Conservation (phyloP, 106 monocot genomes). For the Allium sativum region DNA sequence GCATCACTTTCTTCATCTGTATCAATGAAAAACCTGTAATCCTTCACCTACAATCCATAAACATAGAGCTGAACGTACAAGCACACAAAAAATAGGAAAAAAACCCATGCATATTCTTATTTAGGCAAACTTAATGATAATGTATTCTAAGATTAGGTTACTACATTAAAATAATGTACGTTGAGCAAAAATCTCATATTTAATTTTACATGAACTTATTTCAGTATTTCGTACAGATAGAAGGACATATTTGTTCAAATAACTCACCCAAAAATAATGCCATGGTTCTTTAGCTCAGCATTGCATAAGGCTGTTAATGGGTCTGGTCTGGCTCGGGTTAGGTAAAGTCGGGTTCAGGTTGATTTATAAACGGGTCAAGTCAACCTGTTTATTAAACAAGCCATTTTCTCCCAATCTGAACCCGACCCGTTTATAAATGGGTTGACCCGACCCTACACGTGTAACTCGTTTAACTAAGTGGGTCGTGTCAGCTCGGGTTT, state of each 20-base stretch:
- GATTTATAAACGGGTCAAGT: no score
- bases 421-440: no score
- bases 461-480: no score
- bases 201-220: neutral
- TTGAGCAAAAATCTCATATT: neutral
- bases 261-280: neutral
- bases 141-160: neutral
- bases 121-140: neutral
- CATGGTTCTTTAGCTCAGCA: neutral
- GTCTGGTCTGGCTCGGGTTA: no score
- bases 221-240: neutral
- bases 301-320: neutral
- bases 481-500: no score
- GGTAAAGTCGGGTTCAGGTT: no score
- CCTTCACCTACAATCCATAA: slow-evolving; percentile 37
- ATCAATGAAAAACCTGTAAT: slow-evolving; percentile 44
- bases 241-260: neutral
- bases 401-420: no score
- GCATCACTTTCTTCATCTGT: slow-evolving; percentile 69
- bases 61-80: neutral
- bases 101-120: neutral
- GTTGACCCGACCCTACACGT: no score
- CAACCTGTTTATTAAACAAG: no score
- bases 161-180: neutral
- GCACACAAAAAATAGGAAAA: neutral